Percentiles rank a stretch among this genome's conserved stretches.
Conservation (phyloP, 1,284 basidiomycete species). For the Heliocybe sulcata region DNA sequence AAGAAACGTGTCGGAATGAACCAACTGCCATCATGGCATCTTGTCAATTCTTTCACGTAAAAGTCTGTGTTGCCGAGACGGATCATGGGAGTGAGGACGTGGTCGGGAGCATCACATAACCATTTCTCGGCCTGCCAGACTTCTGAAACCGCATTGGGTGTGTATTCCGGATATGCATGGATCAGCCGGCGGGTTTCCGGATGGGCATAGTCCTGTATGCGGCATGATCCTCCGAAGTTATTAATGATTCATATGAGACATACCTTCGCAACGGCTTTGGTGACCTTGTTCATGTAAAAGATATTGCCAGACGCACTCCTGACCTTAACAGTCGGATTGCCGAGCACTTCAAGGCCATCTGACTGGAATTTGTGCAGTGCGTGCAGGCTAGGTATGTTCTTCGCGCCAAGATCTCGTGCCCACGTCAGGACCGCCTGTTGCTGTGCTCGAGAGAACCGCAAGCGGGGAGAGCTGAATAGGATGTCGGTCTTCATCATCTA, state of each 20-base stretch:
- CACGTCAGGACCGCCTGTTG: slow-evolving; percentile 23
- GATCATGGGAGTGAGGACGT: too few relatives aligned
- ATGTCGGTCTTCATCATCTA: too few relatives aligned
- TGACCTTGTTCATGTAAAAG: slow-evolving; percentile 24
- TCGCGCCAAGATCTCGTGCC: slow-evolving; percentile 15
- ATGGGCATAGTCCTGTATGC: slow-evolving; percentile 26
- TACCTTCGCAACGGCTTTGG: slow-evolving; percentile 18
- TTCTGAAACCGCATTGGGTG: slow-evolving; percentile 16
- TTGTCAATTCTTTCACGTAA: slow-evolving; percentile 21
- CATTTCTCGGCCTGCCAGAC: slow-evolving; percentile 23
- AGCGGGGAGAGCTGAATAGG: slow-evolving; percentile 12
- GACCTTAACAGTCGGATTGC: slow-evolving; percentile 13
- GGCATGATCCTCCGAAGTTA: neutral
- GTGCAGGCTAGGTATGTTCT: slow-evolving; percentile 9
- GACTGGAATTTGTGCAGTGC: slow-evolving; percentile 19
- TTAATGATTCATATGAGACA: neutral
- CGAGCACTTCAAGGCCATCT: slow-evolving; percentile 9
- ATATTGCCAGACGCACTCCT: slow-evolving; percentile 19
- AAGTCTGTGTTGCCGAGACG: too few relatives aligned
- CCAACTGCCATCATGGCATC: slow-evolving; percentile 1
- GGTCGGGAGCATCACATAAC: too few relatives aligned
- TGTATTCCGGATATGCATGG: slow-evolving; percentile 22
- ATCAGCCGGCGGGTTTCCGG: slow-evolving; percentile 22
- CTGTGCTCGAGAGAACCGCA: slow-evolving; percentile 16
- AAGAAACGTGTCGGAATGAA: neutral